Evolutionary conservation across 1,139 yeast species (phyloP).

Genomic region (Saccharomyces hybrid): DNA sequence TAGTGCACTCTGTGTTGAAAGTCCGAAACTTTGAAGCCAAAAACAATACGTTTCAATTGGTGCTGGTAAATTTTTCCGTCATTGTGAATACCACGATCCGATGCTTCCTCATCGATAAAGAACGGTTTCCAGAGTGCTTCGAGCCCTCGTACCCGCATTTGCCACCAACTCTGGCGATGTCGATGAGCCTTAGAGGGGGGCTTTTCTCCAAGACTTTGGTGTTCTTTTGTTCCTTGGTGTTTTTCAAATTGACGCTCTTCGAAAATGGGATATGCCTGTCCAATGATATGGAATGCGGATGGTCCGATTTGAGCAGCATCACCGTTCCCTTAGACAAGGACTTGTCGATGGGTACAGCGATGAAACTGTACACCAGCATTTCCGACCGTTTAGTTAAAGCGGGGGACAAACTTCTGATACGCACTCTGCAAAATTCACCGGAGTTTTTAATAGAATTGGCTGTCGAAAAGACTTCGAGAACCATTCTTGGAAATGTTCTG

Average conservation of each 20-base stretch:
- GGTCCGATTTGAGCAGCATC: conserved; percentile 7
- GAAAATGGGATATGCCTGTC: conserved; percentile 5
- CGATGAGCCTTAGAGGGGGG: conserved; percentile 5
- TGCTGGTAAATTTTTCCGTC: conserved; percentile 9
- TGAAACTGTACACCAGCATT: conserved; percentile 5
- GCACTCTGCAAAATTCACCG: conserved; percentile 5
- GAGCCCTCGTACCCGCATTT: not conserved
- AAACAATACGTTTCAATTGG: conserved; percentile 7
- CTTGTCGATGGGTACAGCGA: conserved; percentile 7
- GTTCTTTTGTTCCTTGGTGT: conserved; percentile 7
- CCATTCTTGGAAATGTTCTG: conserved; percentile 10
- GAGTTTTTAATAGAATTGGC: conserved; percentile 5
- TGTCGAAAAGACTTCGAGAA: conserved; percentile 9
- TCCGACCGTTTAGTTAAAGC: conserved; percentile 5
- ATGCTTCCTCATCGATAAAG: conserved; percentile 7
- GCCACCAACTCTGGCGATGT: conserved; percentile 8
- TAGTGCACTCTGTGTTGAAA: conserved; percentile 8
- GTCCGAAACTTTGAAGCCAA: conserved; percentile 5
- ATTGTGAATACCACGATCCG: conserved; percentile 6
- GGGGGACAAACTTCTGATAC: conserved; percentile 2
- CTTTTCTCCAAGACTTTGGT: conserved; percentile 10
- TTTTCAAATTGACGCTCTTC: conserved; percentile 9
- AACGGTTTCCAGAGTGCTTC: conserved; percentile 3
- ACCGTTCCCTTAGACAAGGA: conserved; percentile 2
- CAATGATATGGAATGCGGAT: not conserved